Conservation (phyloP, 768 basidiomycete species). For the Trametes punicea region DNA sequence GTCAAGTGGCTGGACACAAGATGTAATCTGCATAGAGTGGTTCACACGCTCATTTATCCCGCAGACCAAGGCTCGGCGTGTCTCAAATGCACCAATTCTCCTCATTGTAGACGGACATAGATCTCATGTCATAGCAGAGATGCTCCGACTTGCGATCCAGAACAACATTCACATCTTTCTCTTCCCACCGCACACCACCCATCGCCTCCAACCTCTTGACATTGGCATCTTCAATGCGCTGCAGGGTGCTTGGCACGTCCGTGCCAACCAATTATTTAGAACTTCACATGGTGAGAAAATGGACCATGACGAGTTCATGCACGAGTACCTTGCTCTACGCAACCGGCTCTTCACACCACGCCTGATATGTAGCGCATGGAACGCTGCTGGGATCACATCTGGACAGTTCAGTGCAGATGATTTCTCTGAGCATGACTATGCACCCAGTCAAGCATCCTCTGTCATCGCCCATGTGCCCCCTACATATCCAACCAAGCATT, state of each 20-base stretch:
- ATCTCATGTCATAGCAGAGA: conserved; percentile 33
- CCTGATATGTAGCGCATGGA: neutral
- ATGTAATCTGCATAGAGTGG: conserved; percentile 37
- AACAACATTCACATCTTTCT: conserved; percentile 33
- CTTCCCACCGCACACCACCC: conserved; percentile 42
- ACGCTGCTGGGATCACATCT: neutral
- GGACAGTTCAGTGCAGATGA: neutral
- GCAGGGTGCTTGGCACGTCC: conserved; percentile 27
- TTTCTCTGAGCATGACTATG: neutral
- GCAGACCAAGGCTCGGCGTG: conserved; percentile 29
- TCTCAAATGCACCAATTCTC: conserved; percentile 32
- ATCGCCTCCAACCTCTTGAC: conserved; percentile 42
- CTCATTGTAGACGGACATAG: conserved; percentile 45
- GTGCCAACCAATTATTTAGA: neutral
- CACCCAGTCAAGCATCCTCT: neutral
- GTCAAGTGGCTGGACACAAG: conserved; percentile 42
- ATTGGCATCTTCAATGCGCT: conserved; percentile 39
- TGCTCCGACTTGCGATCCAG: conserved; percentile 28
- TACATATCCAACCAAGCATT: neutral
- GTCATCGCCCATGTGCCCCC: neutral
- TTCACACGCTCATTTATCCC: conserved; percentile 39
- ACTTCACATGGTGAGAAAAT: neutral
- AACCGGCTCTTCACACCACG: neutral
- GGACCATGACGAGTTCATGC: neutral
- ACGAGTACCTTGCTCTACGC: neutral